Evolutionary conservation across 2,329 filamentous ascomycete genomes (phyloP).

Genomic region (Penicillium decumbens): DNA sequence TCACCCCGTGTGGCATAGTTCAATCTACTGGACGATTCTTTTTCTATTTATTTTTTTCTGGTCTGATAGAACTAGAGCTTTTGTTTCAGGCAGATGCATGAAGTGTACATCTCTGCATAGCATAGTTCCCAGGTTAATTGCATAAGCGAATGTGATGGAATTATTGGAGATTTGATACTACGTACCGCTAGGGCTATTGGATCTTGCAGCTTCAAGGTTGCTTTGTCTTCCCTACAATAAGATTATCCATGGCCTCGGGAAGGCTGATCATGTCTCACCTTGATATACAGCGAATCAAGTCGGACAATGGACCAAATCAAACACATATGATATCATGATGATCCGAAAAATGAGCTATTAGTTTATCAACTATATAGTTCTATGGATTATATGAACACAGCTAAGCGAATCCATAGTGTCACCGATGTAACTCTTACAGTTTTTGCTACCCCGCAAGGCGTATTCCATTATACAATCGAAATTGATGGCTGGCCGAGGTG

Average conservation of each 20-base stretch:
- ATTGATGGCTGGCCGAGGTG: constrained; percentile 10
- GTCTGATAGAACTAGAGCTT: too few relatives aligned
- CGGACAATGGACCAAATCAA: not conserved
- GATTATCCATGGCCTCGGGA: not conserved
- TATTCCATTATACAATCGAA: constrained; percentile 23
- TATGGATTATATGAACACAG: not conserved
- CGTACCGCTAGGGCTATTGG: too few relatives aligned
- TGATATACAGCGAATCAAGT: not conserved
- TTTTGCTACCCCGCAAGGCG: constrained; percentile 29
- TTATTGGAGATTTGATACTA: too few relatives aligned
- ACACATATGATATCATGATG: not conserved
- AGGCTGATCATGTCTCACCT: not conserved
- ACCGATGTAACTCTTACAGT: constrained; percentile 12
- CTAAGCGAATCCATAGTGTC: not conserved
- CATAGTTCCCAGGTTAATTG: not conserved
- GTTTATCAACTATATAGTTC: not conserved
- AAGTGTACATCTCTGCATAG: not conserved
- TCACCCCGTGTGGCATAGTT: constrained; percentile 18
- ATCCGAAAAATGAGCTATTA: not conserved
- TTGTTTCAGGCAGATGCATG: not conserved
- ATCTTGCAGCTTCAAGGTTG: not conserved
- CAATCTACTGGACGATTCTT: not conserved
- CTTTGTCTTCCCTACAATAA: not conserved
- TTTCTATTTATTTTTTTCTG: not conserved
- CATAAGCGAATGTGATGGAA: not conserved